phyloP scores from a whole-genome alignment of 1,139 yeast genomes.

The Suhomyces ambrosiae region DNA sequence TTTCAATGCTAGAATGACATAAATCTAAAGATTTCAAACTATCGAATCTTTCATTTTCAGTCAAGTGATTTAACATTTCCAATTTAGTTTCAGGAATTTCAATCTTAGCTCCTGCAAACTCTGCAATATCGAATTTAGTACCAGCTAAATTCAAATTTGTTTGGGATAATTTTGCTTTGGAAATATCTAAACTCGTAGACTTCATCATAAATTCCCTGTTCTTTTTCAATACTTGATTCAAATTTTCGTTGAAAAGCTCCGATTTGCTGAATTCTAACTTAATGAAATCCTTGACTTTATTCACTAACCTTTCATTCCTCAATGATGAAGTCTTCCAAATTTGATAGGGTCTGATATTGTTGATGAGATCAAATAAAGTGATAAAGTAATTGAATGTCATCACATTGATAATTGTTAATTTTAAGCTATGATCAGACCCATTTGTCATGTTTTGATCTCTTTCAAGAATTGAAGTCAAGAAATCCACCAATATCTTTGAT shows the following conservation, averaged over 20 bases:
- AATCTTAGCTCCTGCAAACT: slow-evolving; percentile 6
- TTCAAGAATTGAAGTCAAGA: slow-evolving; percentile 19
- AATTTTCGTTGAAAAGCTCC: slow-evolving; percentile 1
- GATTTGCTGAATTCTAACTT: slow-evolving; percentile 26
- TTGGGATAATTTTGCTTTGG: not conserved
- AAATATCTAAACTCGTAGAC: not conserved
- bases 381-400: slow-evolving; percentile 45
- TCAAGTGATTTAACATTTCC: not conserved
- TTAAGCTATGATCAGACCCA: slow-evolving; percentile 20
- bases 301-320: slow-evolving; percentile 27
- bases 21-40: slow-evolving; percentile 1
- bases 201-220: slow-evolving; percentile 14
- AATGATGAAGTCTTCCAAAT: slow-evolving; percentile 45
- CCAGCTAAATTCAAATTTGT: slow-evolving; percentile 4
- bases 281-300: slow-evolving; percentile 30
- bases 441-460: not conserved
- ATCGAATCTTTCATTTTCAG: not conserved
- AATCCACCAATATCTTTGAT: slow-evolving; percentile 31
- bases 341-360: slow-evolving; percentile 37
- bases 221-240: slow-evolving; percentile 12
- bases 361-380: slow-evolving; percentile 42
- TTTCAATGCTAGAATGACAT: slow-evolving; percentile 5
- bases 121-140: slow-evolving; percentile 6
- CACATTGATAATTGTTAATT: slow-evolving; percentile 42
- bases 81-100: slow-evolving; percentile 9